Evolutionary conservation across 2,329 filamentous ascomycete genomes (phyloP).

Genomic region (Clonostachys rosea): DNA sequence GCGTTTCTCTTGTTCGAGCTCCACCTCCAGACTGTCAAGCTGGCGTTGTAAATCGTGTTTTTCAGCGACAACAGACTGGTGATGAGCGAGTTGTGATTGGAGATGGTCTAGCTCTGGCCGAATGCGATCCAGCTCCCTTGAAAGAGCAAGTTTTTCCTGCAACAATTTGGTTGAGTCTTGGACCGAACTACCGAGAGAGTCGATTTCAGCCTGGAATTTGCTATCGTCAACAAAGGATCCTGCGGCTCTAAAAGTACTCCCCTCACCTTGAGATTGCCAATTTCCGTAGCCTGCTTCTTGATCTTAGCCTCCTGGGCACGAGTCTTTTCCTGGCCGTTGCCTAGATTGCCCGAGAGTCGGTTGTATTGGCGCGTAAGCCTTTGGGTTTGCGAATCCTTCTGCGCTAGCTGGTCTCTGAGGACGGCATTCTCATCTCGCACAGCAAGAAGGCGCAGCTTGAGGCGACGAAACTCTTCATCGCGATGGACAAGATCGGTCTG

Average conservation of each 20-base stretch:
- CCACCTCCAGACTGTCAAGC: constrained; percentile 70
- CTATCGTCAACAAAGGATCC: no score
- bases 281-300: constrained; percentile 41
- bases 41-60: constrained; percentile 78
- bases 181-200: constrained; percentile 60
- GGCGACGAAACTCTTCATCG: constrained; percentile 68
- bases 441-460: constrained; percentile 66
- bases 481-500: constrained; percentile 65
- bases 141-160: constrained; percentile 49
- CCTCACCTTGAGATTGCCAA: constrained; percentile 41
- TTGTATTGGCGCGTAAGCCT: constrained; percentile 32
- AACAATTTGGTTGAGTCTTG: constrained; percentile 68
- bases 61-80: constrained; percentile 69
- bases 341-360: constrained; percentile 33
- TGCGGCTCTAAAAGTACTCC: no score
- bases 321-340: constrained; percentile 32
- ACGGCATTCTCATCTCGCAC: constrained; percentile 70
- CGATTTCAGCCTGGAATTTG: constrained; percentile 59
- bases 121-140: constrained; percentile 44
- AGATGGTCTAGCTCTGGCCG: constrained; percentile 54
- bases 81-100: constrained; percentile 46
- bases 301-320: constrained; percentile 40
- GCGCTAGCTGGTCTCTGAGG: constrained; percentile 57
- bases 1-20: constrained; percentile 72
- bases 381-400: constrained; percentile 56